Percentiles rank a stretch among this genome's conserved stretches.
Evolutionary conservation across 495 filamentous ascomycete species (phyloP).

Genomic region (Penicillium egyptiacum): DNA sequence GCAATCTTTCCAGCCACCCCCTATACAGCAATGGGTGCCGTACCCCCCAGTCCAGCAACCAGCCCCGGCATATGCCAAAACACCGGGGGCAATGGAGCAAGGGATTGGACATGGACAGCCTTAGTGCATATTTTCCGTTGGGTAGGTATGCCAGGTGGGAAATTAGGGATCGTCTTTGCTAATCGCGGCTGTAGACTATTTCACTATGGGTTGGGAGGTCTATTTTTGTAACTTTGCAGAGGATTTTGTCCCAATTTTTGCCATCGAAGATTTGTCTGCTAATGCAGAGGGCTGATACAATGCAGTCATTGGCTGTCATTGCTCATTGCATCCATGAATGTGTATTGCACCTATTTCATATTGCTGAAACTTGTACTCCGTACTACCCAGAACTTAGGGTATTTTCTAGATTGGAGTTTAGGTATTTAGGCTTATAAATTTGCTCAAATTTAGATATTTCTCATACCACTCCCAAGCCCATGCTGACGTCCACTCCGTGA

Average conservation of each 20-base stretch:
- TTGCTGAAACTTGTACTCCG: background rate
- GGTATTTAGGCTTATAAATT: background rate
- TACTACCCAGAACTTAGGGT: background rate
- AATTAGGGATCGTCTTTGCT: background rate
- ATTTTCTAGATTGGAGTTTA: background rate
- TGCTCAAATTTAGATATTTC: background rate
- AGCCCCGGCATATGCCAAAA: conserved; percentile 6
- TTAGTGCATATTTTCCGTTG: background rate
- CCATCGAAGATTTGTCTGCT: background rate
- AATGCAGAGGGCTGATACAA: background rate
- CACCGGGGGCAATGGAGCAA: conserved; percentile 6
- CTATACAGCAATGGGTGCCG: conserved; percentile 16
- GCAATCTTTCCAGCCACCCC: conserved; percentile 9
- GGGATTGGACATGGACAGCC: background rate
- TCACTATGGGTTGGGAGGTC: background rate
- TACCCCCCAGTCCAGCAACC: conserved; percentile 11
- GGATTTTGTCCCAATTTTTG: background rate
- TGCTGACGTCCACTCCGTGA: too few species aligned
- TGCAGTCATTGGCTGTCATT: background rate
- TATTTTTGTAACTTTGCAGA: background rate
- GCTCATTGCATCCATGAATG: too few species aligned
- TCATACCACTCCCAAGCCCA: too few species aligned
- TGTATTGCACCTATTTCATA: background rate
- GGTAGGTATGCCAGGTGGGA: background rate
- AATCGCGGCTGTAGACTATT: background rate